Evolutionary conservation across 768 basidiomycete species (phyloP).

Genomic region (Pleurotus tuoliensis): DNA sequence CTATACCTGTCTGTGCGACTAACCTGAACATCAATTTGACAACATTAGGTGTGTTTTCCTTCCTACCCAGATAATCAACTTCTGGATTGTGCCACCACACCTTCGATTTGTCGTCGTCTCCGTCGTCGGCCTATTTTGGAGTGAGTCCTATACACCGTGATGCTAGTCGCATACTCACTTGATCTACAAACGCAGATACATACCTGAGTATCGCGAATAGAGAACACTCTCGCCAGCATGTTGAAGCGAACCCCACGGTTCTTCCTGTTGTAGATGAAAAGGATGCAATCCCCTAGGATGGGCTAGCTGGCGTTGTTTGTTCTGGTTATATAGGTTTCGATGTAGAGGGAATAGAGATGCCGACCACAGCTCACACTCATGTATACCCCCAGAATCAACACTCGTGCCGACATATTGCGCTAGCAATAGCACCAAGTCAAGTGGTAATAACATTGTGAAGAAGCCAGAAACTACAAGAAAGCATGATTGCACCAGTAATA

Average conservation of each 20-base stretch:
- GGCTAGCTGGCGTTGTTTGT: no score
- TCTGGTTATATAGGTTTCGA: no score
- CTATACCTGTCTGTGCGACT: no score
- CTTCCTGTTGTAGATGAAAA: neutral
- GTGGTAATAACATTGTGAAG: no score
- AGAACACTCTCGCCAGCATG: neutral
- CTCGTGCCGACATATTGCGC: no score
- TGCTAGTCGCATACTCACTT: slow-evolving; percentile 1
- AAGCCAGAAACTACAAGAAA: no score
- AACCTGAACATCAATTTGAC: slow-evolving; percentile 10
- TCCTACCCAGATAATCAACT: slow-evolving; percentile 79
- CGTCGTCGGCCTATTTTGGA: slow-evolving; percentile 80
- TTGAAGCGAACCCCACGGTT: neutral
- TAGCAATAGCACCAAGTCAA: no score
- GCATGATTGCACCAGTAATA: no score
- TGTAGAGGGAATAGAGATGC: no score
- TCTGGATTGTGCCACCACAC: slow-evolving; percentile 71
- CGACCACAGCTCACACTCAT: no score
- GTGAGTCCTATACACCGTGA: slow-evolving; percentile 38
- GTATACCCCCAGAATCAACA: no score
- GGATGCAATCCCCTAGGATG: neutral
- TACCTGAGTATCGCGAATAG: slow-evolving; percentile 56
- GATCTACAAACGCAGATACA: slow-evolving; percentile 36
- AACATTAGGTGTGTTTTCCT: slow-evolving; percentile 57
- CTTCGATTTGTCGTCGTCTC: slow-evolving; percentile 72